Evolutionary conservation across 2,329 filamentous ascomycete species (phyloP).

Genomic region (Penicillium capsulatum): DNA sequence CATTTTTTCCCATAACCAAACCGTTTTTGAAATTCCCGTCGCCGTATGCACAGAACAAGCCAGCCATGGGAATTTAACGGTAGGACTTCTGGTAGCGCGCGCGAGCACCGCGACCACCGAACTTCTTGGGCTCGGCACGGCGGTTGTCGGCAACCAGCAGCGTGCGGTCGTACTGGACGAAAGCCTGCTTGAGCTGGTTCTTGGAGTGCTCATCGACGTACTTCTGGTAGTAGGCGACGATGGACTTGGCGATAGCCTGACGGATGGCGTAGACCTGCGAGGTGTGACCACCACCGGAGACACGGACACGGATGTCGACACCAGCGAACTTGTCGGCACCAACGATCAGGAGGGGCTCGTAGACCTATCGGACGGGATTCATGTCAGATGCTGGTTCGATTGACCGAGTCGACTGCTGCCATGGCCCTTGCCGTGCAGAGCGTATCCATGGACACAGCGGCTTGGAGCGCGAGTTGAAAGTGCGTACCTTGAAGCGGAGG

Average conservation of each 20-base stretch:
- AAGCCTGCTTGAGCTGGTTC: slow-evolving; percentile 97
- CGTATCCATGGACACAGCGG: slow-evolving; percentile 4
- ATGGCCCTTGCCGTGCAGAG: no score
- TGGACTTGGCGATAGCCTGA: slow-evolving; percentile 96
- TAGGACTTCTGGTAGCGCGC: slow-evolving; percentile 99
- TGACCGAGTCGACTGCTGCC: no score
- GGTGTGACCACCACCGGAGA: slow-evolving; percentile 94
- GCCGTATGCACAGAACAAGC: slow-evolving; percentile 18
- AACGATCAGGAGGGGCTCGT: slow-evolving; percentile 96
- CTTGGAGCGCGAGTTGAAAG: slow-evolving; percentile 3
- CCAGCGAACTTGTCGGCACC: slow-evolving; percentile 95
- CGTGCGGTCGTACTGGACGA: slow-evolving; percentile 93
- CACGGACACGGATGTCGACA: slow-evolving; percentile 96
- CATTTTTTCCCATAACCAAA: slow-evolving; percentile 18
- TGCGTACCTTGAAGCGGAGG: slow-evolving; percentile 86
- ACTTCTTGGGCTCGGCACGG: slow-evolving; percentile 98
- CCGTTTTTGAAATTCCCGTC: slow-evolving; percentile 55
- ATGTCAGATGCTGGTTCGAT: slow-evolving; percentile 10
- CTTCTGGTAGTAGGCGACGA: slow-evolving; percentile 99
- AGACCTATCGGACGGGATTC: slow-evolving; percentile 60
- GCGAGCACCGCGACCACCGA: slow-evolving; percentile 77
- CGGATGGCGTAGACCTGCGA: slow-evolving; percentile 98
- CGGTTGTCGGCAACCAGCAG: slow-evolving; percentile 99
- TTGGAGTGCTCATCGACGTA: slow-evolving; percentile 99
- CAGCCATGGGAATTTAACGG: slow-evolving; percentile 63